Percentiles rank a stretch among this genome's conserved stretches.
These are phyloP conservation scores for Crithidia brevicula DNA, from an alignment of 208 protist genomes.

Conservation along the genomic window DNA sequence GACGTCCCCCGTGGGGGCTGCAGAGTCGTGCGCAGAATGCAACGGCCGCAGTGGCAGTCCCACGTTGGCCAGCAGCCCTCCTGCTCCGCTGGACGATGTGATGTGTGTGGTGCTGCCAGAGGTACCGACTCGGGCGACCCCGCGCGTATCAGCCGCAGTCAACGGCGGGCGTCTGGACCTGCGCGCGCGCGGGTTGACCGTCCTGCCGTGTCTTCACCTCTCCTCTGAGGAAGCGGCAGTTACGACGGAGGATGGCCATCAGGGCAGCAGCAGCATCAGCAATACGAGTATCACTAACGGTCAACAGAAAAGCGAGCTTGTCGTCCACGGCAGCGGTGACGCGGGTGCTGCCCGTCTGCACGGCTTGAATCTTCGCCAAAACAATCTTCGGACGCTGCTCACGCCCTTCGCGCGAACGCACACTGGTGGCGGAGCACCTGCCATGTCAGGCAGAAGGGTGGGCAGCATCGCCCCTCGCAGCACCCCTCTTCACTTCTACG, in stretches of 20 bases:
- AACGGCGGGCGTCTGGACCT: constrained; percentile 31
- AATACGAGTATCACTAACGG: no score
- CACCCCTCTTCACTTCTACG: constrained; percentile 37
- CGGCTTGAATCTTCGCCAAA: constrained; percentile 48
- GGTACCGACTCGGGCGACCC: background rate
- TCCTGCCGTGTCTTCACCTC: constrained; percentile 57
- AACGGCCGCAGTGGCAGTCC: no score
- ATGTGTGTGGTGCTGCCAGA: constrained; percentile 18
- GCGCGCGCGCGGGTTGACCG: constrained; percentile 19
- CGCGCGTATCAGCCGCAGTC: background rate
- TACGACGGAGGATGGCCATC: no score
- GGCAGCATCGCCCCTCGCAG: constrained; percentile 9
- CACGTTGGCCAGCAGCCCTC: no score
- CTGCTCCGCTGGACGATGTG: background rate
- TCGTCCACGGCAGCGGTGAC: constrained; percentile 47
- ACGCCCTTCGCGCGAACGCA: background rate
- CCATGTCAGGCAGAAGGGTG: background rate
- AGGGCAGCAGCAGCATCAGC: background rate
- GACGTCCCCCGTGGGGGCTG: background rate
- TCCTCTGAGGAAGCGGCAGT: background rate
- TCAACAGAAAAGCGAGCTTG: no score
- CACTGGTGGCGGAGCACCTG: background rate
- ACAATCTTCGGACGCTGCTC: constrained; percentile 37
- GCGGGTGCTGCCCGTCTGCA: constrained; percentile 20
- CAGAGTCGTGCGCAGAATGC: no score